Conservation (phyloP, 2,329 filamentous ascomycete species). For the Rhynchosporium graminicola region DNA sequence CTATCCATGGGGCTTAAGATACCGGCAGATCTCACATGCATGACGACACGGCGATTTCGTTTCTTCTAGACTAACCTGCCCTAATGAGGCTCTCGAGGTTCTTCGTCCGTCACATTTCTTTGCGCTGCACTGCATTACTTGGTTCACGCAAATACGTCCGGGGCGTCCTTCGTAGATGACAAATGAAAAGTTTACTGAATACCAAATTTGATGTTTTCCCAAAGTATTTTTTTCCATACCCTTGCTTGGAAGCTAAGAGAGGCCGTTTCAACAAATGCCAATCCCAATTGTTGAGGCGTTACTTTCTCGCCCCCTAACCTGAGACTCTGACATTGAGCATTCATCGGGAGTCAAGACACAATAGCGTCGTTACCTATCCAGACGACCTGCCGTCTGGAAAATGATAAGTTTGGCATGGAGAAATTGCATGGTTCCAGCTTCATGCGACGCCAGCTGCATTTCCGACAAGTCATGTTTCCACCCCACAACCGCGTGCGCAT, state of each 20-base stretch:
- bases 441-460: conserved; percentile 2
- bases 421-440: neutral
- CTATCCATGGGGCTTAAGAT: conserved; percentile 18
- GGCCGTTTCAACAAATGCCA: neutral
- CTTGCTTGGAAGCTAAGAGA: conserved; percentile 7
- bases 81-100: conserved; percentile 35
- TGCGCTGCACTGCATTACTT: conserved; percentile 28
- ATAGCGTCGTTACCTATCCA: no score
- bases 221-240: neutral
- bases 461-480: conserved; percentile 4
- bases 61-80: conserved; percentile 38
- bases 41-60: conserved; percentile 21
- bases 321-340: neutral
- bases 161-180: conserved; percentile 36
- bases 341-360: neutral
- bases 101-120: conserved; percentile 24
- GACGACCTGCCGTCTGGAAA: neutral
- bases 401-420: neutral
- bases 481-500: neutral
- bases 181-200: conserved; percentile 25
- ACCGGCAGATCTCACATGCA: conserved; percentile 25
- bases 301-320: neutral
- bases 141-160: conserved; percentile 30
- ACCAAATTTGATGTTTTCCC: neutral
- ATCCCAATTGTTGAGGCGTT: conserved; percentile 9